Conservation (phyloP, 768 basidiomycete genomes). For the Tricholoma sp. region DNA sequence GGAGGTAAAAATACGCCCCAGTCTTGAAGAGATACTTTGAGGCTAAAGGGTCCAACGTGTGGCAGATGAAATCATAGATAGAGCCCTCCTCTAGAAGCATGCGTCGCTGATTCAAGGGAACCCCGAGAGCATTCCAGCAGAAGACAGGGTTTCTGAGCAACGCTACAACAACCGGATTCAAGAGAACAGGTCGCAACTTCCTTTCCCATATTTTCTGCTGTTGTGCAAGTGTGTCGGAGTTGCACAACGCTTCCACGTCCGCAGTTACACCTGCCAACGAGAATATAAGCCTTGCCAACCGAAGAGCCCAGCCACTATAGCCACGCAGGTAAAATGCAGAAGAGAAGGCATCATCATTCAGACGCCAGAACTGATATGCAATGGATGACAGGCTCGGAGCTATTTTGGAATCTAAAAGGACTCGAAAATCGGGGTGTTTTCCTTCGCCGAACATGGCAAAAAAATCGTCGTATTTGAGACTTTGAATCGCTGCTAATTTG, state of each 20-base stretch:
- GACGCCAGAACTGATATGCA: conserved; percentile 75
- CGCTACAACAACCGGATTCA: conserved; percentile 52
- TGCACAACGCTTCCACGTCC: conserved; percentile 52
- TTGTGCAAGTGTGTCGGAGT: conserved; percentile 45
- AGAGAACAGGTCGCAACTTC: conserved; percentile 54
- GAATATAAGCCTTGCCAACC: conserved; percentile 55
- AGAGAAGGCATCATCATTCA: conserved; percentile 46
- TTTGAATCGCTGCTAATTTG: conserved; percentile 62
- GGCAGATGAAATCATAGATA: conserved; percentile 44
- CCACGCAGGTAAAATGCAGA: conserved; percentile 65
- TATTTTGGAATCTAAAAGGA: conserved; percentile 53
- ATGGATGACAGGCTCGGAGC: conserved; percentile 64
- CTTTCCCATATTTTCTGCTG: conserved; percentile 60
- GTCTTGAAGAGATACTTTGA: conserved; percentile 48
- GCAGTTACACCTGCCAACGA: conserved; percentile 50
- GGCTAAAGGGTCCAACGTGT: conserved; percentile 47
- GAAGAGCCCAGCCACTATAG: conserved; percentile 64
- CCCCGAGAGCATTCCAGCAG: conserved; percentile 78
- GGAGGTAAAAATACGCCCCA: conserved; percentile 63
- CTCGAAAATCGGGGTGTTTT: conserved; percentile 51
- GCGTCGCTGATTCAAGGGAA: conserved; percentile 62
- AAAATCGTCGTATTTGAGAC: conserved; percentile 54
- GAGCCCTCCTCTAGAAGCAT: conserved; percentile 52
- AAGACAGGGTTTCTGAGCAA: conserved; percentile 50
- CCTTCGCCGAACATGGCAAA: conserved; percentile 67